These are phyloP conservation scores for Corynespora cassiicola DNA, from an alignment of 2,329 filamentous ascomycete genomes.

Conservation along the genomic window DNA sequence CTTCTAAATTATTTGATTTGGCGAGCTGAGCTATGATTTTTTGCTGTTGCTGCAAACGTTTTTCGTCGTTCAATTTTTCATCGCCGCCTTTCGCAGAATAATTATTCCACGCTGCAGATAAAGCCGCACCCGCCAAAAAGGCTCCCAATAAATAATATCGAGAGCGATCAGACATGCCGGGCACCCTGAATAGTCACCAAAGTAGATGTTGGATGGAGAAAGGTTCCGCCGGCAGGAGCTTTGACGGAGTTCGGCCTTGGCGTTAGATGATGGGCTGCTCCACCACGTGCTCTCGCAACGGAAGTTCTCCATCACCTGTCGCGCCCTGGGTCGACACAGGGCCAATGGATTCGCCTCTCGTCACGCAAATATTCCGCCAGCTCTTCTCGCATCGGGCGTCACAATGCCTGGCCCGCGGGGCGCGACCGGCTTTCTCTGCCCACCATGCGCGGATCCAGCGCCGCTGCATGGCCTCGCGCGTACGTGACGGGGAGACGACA, in stretches of 20 bases:
- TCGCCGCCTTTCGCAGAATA: slow-evolving; percentile 31
- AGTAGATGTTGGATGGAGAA: slow-evolving; percentile 15
- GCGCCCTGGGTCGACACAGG: slow-evolving; percentile 13
- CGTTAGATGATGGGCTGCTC: slow-evolving; percentile 15
- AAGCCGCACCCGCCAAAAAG: slow-evolving; percentile 77
- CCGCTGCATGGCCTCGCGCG: slow-evolving; percentile 36
- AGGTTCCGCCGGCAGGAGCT: slow-evolving; percentile 23
- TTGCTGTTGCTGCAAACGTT: slow-evolving; percentile 26
- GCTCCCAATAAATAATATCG: slow-evolving; percentile 71
- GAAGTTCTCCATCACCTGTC: slow-evolving; percentile 19
- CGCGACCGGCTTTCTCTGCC: slow-evolving; percentile 41
- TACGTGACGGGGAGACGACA: slow-evolving; percentile 42
- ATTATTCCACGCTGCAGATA: slow-evolving; percentile 57
- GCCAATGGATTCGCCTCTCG: slow-evolving; percentile 80
- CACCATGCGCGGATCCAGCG: slow-evolving; percentile 34
- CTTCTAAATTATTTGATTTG: slow-evolving; percentile 31
- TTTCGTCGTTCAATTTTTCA: slow-evolving; percentile 19
- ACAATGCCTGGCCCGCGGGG: slow-evolving; percentile 56
- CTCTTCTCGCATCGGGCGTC: slow-evolving; percentile 78
- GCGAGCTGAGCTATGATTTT: slow-evolving; percentile 26
- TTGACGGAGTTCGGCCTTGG: slow-evolving; percentile 33
- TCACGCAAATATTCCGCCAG: slow-evolving; percentile 81
- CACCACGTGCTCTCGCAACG: slow-evolving; percentile 30
- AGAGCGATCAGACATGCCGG: slow-evolving; percentile 44
- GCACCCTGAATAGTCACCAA: not conserved